A percentile compares a stretch with the other conserved stretches of the same genome.
Conservation (phyloP, 2,329 filamentous ascomycete species). For the Coniochaeta hoffmannii region DNA sequence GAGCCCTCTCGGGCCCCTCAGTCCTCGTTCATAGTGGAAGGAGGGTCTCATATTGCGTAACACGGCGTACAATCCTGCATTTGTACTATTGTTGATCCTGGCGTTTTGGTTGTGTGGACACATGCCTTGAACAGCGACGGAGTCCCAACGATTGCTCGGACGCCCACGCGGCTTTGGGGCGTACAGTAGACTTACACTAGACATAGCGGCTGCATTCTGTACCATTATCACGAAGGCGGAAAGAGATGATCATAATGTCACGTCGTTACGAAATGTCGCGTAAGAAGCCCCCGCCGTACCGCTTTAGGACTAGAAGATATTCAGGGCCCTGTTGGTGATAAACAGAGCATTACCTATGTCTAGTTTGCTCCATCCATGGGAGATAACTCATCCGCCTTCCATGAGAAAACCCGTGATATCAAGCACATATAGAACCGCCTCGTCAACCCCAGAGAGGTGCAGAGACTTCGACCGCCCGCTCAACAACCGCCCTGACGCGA, state of each 20-base stretch:
- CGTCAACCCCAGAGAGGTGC: constrained; percentile 58
- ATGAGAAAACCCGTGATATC: not conserved
- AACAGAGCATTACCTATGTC: not conserved
- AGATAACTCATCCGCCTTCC: not conserved
- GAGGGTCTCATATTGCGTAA: not conserved
- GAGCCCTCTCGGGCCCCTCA: constrained; percentile 32
- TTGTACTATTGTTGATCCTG: not conserved
- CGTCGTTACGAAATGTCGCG: not conserved
- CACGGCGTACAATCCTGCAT: not conserved
- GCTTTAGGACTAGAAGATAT: too few species aligned
- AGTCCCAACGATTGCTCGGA: not conserved
- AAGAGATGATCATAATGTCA: not conserved
- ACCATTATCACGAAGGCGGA: not conserved
- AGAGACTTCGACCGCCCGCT: constrained; percentile 81
- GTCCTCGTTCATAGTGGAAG: constrained; percentile 8
- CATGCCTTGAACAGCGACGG: not conserved
- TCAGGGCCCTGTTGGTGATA: not conserved
- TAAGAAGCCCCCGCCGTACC: too few species aligned
- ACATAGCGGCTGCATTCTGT: not conserved
- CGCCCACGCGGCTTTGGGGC: not conserved
- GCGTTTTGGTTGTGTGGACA: not conserved
- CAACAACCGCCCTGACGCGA: constrained; percentile 80
- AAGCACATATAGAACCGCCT: not conserved
- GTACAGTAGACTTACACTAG: not conserved
- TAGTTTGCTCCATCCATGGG: not conserved